phyloP scores from a whole-genome alignment of 805 yeast genomes.

The Lachancea sp. region DNA sequence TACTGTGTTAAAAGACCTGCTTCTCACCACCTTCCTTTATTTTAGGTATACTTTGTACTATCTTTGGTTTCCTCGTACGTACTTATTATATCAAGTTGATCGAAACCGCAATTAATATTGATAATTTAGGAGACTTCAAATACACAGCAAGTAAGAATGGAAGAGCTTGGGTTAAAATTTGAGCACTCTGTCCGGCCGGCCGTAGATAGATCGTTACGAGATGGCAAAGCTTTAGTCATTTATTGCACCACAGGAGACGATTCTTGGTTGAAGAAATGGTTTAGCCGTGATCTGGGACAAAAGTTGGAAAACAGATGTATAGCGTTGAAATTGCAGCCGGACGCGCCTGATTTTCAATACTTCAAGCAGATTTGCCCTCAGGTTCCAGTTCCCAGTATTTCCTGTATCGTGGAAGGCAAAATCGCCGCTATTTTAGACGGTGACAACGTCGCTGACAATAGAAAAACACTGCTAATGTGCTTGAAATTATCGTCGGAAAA shows the following conservation, averaged over 20 bases:
- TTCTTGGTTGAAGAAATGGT: slow-evolving; percentile 28
- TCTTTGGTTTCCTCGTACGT: no score
- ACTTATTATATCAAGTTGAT: no score
- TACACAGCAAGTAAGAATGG: slow-evolving; percentile 9
- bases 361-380: slow-evolving; percentile 54
- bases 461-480: slow-evolving; percentile 1
- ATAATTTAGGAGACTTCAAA: background rate
- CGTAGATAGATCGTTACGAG: slow-evolving; percentile 35
- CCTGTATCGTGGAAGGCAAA: slow-evolving; percentile 44
- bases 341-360: slow-evolving; percentile 39
- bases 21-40: no score
- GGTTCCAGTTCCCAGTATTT: slow-evolving; percentile 48
- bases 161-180: slow-evolving; percentile 17
- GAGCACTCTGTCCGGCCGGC: slow-evolving; percentile 34
- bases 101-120: slow-evolving; percentile 1
- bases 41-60: no score
- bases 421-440: slow-evolving; percentile 40
- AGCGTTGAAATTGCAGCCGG: slow-evolving; percentile 37
- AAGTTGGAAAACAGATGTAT: slow-evolving; percentile 27
- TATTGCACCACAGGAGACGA: slow-evolving; percentile 30
- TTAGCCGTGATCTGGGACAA: slow-evolving; percentile 14
- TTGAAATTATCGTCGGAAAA: background rate
- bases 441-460: slow-evolving; percentile 18
- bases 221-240: slow-evolving; percentile 37
- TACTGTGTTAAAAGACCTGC: background rate